Percentiles rank a stretch among this genome's conserved stretches.
These are phyloP conservation scores for Corniculantispora saksenae DNA, from an alignment of 2,329 filamentous ascomycete genomes.

Conservation along the genomic window DNA sequence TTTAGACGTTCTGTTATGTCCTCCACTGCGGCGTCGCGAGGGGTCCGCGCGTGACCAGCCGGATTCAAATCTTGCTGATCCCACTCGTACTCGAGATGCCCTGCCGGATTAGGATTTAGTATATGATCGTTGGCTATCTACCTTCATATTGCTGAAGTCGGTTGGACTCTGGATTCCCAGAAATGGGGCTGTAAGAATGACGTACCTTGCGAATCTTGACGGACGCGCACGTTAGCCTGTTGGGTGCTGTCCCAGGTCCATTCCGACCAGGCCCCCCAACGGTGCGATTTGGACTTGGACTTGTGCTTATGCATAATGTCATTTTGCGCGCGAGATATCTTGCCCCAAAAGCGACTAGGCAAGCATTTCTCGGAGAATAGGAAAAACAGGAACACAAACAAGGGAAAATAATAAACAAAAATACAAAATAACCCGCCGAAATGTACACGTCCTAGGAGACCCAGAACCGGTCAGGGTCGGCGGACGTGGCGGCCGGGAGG, in stretches of 20 bases:
- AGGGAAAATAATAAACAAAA: not conserved
- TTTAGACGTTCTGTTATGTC: constrained; percentile 28
- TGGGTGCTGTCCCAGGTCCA: constrained; percentile 28
- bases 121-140: not conserved
- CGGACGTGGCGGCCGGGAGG: constrained; percentile 11
- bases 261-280: constrained; percentile 31
- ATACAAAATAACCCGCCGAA: not conserved
- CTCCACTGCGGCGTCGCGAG: constrained; percentile 29
- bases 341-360: not conserved
- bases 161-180: not conserved
- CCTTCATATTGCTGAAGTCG: not conserved
- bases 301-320: constrained; percentile 33
- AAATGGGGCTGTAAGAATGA: not conserved
- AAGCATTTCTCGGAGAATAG: not conserved
- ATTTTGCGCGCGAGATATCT: constrained; percentile 23
- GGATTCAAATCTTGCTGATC: constrained; percentile 20
- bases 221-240: constrained; percentile 27
- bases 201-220: constrained; percentile 29
- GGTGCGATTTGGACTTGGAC: constrained; percentile 29
- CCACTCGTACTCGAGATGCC: constrained; percentile 30
- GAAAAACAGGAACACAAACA: not conserved
- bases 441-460: not conserved
- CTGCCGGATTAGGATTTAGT: constrained; percentile 22
- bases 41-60: constrained; percentile 24
- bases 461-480: constrained; percentile 4